These are phyloP conservation scores for Candida alai DNA, from an alignment of 805 yeast species.

Conservation along the genomic window DNA sequence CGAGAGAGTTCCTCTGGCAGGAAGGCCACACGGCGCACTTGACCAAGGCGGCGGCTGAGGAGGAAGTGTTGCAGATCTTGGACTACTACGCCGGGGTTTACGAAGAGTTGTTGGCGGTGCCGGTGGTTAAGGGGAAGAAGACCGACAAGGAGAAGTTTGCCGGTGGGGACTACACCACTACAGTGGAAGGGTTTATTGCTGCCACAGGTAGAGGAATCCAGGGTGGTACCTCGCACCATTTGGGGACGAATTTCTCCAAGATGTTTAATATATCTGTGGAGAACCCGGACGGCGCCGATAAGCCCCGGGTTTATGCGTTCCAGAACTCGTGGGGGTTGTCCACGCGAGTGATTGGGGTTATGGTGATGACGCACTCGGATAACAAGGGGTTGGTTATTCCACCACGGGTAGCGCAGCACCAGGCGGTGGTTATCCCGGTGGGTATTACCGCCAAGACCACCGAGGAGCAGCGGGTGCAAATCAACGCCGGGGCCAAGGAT, in stretches of 20 bases:
- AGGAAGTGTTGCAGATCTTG: conserved; percentile 82
- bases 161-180: conserved; percentile 94
- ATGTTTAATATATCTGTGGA: conserved; percentile 96
- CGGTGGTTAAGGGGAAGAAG: conserved; percentile 91
- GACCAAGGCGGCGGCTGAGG: conserved; percentile 72
- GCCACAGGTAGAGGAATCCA: conserved; percentile 99
- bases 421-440: conserved; percentile 90
- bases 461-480: conserved; percentile 65
- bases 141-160: conserved; percentile 98
- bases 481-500: conserved; percentile 64
- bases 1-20: conserved; percentile 99
- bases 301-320: conserved; percentile 83
- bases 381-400: conserved; percentile 98
- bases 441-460: conserved; percentile 88
- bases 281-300: conserved; percentile 86
- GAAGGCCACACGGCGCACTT: conserved; percentile 99
- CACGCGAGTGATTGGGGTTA: conserved; percentile 97
- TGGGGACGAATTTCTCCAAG: conserved; percentile 97
- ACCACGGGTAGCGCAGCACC: conserved; percentile 92
- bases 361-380: conserved; percentile 98
- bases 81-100: conserved; percentile 83
- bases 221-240: conserved; percentile 97
- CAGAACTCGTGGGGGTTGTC: conserved; percentile 99
- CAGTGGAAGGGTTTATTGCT: conserved; percentile 95
- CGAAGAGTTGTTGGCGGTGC: conserved; percentile 92